Conservation (phyloP, 371 early-diverging fungal genomes). For the Actinomortierella wolfii region DNA sequence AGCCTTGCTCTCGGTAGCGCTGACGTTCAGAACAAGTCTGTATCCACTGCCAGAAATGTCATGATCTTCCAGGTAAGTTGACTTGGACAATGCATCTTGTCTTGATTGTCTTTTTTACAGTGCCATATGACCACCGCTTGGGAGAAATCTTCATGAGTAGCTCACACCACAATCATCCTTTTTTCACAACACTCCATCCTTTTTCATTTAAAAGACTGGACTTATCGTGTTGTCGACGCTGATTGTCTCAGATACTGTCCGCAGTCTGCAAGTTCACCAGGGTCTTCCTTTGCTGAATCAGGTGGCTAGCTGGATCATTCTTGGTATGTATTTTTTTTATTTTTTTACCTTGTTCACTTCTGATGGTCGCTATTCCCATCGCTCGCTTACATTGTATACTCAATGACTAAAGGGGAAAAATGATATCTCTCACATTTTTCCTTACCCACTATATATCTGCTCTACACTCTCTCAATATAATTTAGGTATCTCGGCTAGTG, state of each 20-base stretch:
- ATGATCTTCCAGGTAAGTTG: conserved; percentile 48
- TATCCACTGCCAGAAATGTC: conserved; percentile 45
- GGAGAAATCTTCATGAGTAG: too few relatives aligned
- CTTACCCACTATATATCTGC: not conserved
- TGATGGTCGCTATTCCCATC: not conserved
- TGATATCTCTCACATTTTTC: not conserved
- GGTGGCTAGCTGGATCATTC: conserved; percentile 67
- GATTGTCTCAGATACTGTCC: conserved; percentile 58
- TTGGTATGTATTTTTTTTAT: conserved; percentile 51
- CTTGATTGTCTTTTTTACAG: not conserved
- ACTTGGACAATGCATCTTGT: not conserved
- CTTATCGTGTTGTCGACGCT: conserved; percentile 46
- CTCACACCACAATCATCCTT: too few relatives aligned
- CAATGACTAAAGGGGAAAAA: not conserved
- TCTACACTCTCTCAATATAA: conserved; percentile 4
- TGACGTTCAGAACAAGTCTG: conserved; percentile 23
- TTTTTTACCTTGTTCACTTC: not conserved
- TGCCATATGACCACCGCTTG: too few relatives aligned
- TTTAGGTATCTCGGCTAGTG: conserved; percentile 57
- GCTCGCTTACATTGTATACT: conserved; percentile 3
- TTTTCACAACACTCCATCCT: not conserved
- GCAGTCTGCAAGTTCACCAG: conserved; percentile 56
- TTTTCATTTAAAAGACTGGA: conserved; percentile 11
- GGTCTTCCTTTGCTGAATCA: conserved; percentile 78
- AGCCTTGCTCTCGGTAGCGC: conserved; percentile 5